These are phyloP conservation scores for Deuterostichococcus epilithicus DNA, from an alignment of 139 green algal species.

Conservation along the genomic window DNA sequence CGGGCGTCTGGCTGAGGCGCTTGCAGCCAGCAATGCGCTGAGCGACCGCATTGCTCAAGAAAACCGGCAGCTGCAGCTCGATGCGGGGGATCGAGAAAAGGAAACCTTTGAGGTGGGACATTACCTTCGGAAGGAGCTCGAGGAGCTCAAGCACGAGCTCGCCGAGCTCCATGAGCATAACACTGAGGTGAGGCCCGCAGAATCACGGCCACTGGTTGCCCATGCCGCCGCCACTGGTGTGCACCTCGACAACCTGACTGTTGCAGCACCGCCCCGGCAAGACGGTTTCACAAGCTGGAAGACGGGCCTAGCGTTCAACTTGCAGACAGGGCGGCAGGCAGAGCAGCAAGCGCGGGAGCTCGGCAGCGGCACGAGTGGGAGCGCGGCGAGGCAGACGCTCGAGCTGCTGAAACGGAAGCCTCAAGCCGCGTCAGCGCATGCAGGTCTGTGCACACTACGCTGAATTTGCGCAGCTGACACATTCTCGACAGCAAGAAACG, in stretches of 20 bases:
- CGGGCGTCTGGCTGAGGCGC: constrained; percentile 69
- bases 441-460: neutral
- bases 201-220: neutral
- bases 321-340: neutral
- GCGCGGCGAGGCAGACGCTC: neutral
- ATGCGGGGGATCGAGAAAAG: constrained; percentile 36
- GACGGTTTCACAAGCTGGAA: too few species aligned
- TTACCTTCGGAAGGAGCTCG: constrained; percentile 62
- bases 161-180: constrained; percentile 40
- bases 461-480: neutral
- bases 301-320: too few species aligned
- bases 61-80: constrained; percentile 56
- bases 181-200: constrained; percentile 4
- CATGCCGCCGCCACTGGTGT: too few species aligned
- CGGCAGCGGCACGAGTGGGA: neutral
- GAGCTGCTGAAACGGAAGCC: neutral
- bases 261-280: too few species aligned
- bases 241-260: too few species aligned
- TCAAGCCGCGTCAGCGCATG: neutral
- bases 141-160: constrained; percentile 56
- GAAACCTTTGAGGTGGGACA: constrained; percentile 69
- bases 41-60: constrained; percentile 21
- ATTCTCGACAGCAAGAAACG: too few species aligned
- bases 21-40: constrained; percentile 41
- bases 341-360: neutral